Conservation (phyloP, 192 early-diverging fungal species). For the Pilaira anomala region DNA sequence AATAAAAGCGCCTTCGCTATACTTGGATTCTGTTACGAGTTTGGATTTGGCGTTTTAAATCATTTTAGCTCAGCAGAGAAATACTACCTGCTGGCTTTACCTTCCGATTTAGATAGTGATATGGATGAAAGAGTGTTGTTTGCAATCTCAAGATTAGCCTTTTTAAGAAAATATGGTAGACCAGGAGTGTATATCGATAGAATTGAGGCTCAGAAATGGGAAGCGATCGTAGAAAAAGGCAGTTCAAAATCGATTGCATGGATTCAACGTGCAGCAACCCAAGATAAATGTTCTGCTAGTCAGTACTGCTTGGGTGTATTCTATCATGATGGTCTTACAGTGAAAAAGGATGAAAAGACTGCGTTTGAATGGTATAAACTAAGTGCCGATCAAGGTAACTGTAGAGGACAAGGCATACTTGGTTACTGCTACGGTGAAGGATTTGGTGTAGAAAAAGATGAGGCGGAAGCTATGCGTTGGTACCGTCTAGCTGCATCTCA, state of each 20-base stretch:
- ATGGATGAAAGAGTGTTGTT: slow-evolving; percentile 65
- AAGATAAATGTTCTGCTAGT: slow-evolving; percentile 54
- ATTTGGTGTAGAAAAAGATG: slow-evolving; percentile 66
- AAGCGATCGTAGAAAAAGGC: slow-evolving; percentile 51
- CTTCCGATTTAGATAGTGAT: slow-evolving; percentile 59
- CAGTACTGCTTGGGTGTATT: slow-evolving; percentile 71
- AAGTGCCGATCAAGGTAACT: slow-evolving; percentile 65
- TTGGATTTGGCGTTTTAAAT: slow-evolving; percentile 57
- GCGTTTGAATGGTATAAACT: slow-evolving; percentile 68
- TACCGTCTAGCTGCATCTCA: slow-evolving; percentile 52
- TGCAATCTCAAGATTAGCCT: slow-evolving; percentile 64
- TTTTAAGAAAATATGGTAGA: slow-evolving; percentile 78
- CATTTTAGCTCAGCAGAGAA: slow-evolving; percentile 5
- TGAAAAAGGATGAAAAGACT: slow-evolving; percentile 54
- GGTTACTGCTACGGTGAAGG: slow-evolving; percentile 81
- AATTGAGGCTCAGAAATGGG: slow-evolving; percentile 76
- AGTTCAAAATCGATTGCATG: slow-evolving; percentile 57
- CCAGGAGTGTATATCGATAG: slow-evolving; percentile 75
- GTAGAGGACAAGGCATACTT: slow-evolving; percentile 63
- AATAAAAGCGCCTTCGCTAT: slow-evolving; percentile 55
- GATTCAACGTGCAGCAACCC: slow-evolving; percentile 57
- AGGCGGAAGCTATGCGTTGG: slow-evolving; percentile 60
- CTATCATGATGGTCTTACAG: slow-evolving; percentile 73
- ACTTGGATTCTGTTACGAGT: slow-evolving; percentile 79
- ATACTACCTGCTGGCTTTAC: slow-evolving; percentile 17